Evolutionary conservation across 2,329 filamentous ascomycete species (phyloP).

Genomic region (Elsinoe arachidis): DNA sequence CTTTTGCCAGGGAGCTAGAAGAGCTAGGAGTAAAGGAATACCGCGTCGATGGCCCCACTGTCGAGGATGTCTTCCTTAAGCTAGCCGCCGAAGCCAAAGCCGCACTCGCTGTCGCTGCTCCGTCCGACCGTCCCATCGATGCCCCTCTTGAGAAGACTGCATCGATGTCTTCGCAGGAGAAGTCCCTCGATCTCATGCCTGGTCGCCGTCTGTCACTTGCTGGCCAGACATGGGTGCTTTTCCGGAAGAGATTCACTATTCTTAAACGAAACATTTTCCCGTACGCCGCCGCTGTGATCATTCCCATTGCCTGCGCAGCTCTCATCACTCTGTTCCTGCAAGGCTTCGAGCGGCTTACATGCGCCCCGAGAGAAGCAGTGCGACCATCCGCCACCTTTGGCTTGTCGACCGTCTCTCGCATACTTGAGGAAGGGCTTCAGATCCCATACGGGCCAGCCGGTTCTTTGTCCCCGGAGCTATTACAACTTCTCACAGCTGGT

Average conservation of each 20-base stretch:
- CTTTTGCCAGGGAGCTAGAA: constrained; percentile 63
- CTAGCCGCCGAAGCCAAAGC: constrained; percentile 69
- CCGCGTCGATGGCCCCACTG: constrained; percentile 77
- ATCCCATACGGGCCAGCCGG: constrained; percentile 35
- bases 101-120: constrained; percentile 16
- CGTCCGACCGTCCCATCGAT: constrained; percentile 15
- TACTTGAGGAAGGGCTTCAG: constrained; percentile 19
- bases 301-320: constrained; percentile 72
- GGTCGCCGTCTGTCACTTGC: constrained; percentile 61
- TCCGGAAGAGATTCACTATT: constrained; percentile 68
- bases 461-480: constrained; percentile 24
- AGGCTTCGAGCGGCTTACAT: constrained; percentile 43
- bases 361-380: constrained; percentile 32
- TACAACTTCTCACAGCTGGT: constrained; percentile 24
- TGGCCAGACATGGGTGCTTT: constrained; percentile 64
- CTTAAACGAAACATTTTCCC: constrained; percentile 71
- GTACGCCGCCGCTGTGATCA: constrained; percentile 62
- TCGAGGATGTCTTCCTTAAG: constrained; percentile 86
- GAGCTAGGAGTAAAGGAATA: constrained; percentile 62
- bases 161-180: constrained; percentile 18
- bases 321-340: constrained; percentile 69
- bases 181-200: constrained; percentile 46
- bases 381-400: background rate
- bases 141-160: constrained; percentile 12
- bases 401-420: constrained; percentile 19